Evolutionary conservation across 75 land plant species (phyloP).

Genomic region (Ceratopteris richardii): DNA sequence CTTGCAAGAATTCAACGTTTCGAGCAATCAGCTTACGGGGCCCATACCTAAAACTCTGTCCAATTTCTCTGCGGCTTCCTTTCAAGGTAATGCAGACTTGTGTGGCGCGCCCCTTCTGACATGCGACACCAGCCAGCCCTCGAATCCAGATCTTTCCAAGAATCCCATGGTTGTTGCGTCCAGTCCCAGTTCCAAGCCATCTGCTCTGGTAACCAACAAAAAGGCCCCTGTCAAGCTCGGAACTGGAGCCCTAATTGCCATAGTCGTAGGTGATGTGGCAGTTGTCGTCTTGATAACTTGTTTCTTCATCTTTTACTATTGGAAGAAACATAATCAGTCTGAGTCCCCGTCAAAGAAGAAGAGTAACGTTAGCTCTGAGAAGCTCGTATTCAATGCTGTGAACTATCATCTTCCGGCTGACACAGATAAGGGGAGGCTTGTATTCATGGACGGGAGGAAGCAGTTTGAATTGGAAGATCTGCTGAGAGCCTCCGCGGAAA

Average conservation of each 20-base stretch:
- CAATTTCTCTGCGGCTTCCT: slow-evolving; percentile 39
- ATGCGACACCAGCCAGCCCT: slow-evolving; percentile 18
- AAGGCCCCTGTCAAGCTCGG: slow-evolving; percentile 20
- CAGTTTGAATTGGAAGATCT: slow-evolving; percentile 82
- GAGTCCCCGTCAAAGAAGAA: neutral
- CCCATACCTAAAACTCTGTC: slow-evolving; percentile 39
- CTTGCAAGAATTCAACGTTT: slow-evolving; percentile 57
- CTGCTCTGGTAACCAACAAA: slow-evolving; percentile 2
- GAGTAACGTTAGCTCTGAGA: slow-evolving; percentile 41
- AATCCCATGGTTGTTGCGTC: slow-evolving; percentile 28
- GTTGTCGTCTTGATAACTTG: slow-evolving; percentile 46
- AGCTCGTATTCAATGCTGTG: slow-evolving; percentile 45
- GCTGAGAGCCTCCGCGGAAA: slow-evolving; percentile 85
- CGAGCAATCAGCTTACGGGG: slow-evolving; percentile 46
- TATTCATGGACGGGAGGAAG: slow-evolving; percentile 58
- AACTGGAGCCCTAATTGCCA: slow-evolving; percentile 40
- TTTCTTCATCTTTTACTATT: slow-evolving; percentile 55
- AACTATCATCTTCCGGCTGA: slow-evolving; percentile 14
- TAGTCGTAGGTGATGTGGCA: slow-evolving; percentile 57
- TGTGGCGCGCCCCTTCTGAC: slow-evolving; percentile 53
- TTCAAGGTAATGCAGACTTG: slow-evolving; percentile 38
- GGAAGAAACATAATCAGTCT: slow-evolving; percentile 31
- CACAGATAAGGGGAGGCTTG: slow-evolving; percentile 65
- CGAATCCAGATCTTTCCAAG: slow-evolving; percentile 8
- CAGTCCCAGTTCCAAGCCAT: slow-evolving; percentile 25